Base-by-base conservation (phyloP, 2,329 filamentous ascomycete genomes). In the Monilinia aucupariae region DNA sequence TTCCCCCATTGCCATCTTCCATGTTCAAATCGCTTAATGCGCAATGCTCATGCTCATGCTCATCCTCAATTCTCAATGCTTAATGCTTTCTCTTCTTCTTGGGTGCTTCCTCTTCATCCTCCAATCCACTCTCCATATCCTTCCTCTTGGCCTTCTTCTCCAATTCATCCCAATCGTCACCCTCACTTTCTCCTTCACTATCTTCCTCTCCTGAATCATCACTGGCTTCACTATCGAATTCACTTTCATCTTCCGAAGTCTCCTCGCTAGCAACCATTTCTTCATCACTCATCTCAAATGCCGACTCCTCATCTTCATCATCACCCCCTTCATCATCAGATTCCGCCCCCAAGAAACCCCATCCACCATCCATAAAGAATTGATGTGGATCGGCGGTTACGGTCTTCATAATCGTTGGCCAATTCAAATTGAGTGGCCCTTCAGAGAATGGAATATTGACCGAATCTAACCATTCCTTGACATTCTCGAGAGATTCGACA, bases 321-420 rank as follows among this genome's bases (percentile, higher is more conserved):
- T 85, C 87, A 1, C 79, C 85, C 50, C 84, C 90, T 68, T 96
- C 92, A 17, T 89, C 90, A 72, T 97, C 94, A 0, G 89, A 92
- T 64, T 97, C 93, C 43, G 88, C 88, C 61, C 88, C 87, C 64
- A 99, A 76, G 83, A 99, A 97, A 1, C 86, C 89, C 94, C 94
- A 99, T 52, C 94, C 94, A 39, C 96, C 94, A 68, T 97, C 93
- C 4, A 83, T 85, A 76, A 97, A 99, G 85, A 99, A 99, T 70
- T 89, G 85, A 74, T 99, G 93, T 2, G 94, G 91, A 74, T 99
- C 92, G 43, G 89, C 87, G 25, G 90, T 93, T 32, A 99, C 92
- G 0, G 94, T 99, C 82, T 99, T 99, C 92, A 99, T 99, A 74
- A 99, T 99, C 20, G 92, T 96, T 13, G 90, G 89, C 94, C 94